Evolutionary conservation across 169 alveolate genomes (phyloP).

Genomic region (Cryptosporidium ubiquitum): DNA sequence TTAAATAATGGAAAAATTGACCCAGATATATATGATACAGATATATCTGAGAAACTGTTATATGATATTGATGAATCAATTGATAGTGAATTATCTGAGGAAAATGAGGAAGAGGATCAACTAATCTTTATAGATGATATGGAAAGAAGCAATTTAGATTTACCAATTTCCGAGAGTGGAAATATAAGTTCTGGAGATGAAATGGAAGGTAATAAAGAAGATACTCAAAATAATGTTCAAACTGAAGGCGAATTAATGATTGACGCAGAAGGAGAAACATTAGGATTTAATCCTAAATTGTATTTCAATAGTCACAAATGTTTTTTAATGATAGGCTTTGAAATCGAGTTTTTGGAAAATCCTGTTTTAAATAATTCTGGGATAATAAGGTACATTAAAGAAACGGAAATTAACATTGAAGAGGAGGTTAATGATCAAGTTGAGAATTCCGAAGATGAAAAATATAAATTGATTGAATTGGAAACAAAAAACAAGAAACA

Average conservation of each 20-base stretch:
- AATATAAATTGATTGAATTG: not conserved
- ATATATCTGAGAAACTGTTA: not conserved
- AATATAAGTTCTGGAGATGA: not conserved
- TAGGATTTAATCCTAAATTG: not conserved
- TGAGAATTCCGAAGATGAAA: constrained; percentile 1
- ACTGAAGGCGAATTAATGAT: not conserved
- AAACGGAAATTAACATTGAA: not conserved
- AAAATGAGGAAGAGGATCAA: not conserved
- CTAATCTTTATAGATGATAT: not conserved
- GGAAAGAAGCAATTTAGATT: not conserved
- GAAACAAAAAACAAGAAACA: constrained; percentile 23
- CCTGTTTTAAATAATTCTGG: constrained; percentile 37
- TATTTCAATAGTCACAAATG: constrained; percentile 25
- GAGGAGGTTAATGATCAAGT: constrained; percentile 23
- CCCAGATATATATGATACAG: not conserved
- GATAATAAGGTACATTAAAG: constrained; percentile 14
- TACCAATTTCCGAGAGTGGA: not conserved
- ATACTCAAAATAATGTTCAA: not conserved
- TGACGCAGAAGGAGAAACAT: not conserved
- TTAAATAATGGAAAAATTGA: not conserved
- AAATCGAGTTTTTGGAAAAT: constrained; percentile 18
- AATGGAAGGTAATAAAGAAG: not conserved
- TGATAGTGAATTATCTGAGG: not conserved
- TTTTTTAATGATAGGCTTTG: constrained; percentile 8
- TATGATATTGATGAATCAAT: not conserved